Evolutionary conservation across 306 rosid species (phyloP).

Genomic region (Rubus idaeus): DNA sequence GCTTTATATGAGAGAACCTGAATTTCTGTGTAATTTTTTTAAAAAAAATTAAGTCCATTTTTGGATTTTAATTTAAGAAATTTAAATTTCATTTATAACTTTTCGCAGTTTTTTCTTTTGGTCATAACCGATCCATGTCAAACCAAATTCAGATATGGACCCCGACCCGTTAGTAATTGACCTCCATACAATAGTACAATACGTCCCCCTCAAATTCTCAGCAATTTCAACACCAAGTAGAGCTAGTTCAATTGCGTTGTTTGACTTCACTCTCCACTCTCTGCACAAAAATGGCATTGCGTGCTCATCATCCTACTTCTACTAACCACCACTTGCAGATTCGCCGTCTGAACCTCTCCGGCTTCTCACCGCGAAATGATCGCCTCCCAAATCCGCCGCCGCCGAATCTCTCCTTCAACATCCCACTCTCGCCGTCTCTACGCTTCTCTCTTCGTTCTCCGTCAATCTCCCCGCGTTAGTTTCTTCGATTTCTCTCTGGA

Average conservation of each 20-base stretch:
- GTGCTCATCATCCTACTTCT: not conserved
- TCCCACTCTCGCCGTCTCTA: conserved; percentile 10
- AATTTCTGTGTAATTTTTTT: too few relatives aligned
- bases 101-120: too few relatives aligned
- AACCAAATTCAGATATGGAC: not conserved
- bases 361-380: conserved; percentile 14
- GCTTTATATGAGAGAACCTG: too few relatives aligned
- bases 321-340: conserved; percentile 11
- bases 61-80: too few relatives aligned
- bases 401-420: not conserved
- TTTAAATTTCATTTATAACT: too few relatives aligned
- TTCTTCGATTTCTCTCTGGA: not conserved
- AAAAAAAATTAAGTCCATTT: too few relatives aligned
- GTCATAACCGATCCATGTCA: too few relatives aligned
- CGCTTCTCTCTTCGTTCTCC: conserved; percentile 16
- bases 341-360: conserved; percentile 13
- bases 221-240: not conserved
- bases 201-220: not conserved
- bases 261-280: not conserved
- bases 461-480: conserved; percentile 18
- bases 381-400: conserved; percentile 8
- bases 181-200: too few relatives aligned
- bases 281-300: conserved; percentile 18
- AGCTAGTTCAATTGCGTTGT: too few relatives aligned
- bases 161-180: not conserved